Base-by-base conservation (phyloP, 345 rosid species). In the Lenwebbia sp. region DNA sequence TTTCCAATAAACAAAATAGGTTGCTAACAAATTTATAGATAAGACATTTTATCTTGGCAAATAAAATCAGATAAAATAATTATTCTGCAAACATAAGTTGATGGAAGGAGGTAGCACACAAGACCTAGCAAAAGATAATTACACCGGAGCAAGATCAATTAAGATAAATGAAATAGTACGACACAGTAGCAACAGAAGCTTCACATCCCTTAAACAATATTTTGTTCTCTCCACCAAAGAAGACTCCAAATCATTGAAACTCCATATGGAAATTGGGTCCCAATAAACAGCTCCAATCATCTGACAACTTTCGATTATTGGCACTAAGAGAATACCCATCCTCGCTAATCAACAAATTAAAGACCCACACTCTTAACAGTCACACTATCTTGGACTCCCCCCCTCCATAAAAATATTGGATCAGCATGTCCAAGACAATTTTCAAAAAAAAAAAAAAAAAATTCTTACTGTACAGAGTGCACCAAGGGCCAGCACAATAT, bases 401-500 rank as follows among this genome's bases (percentile, higher is more conserved):
- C 22, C 22, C 74, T 7, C 21, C 33, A 37, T 23, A 70, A 70
- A 33, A 23, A 70, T 70, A 23, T 25, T 33, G 78, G 41, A 28
- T 82, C 52, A 12, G 84, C 30, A 28, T 82, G 25, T 26, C 56
- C 41, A 82, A 26, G 84, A 54, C 7, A 49, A 82, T 49, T 54
- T 82, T n/a, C 10, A 23, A 7, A 26, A 10, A 7, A 28, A 37
- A 53, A 62, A 65, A 85, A 86, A 88, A 22, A 10, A 51, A 51
- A 51, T 30, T 85, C 94, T 91, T 93, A 95, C 98, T 83, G 82
- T 87, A 88, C 96, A 94, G 84, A 95, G 91, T 25, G 99, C 98
- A 90, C 98, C 99, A 87, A 96, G 54, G 83, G 98, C 98, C 90
- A 95, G 88, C 12, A 92, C 96, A 88, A 96, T 89, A 90, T 95